These are phyloP conservation scores for Yueomyces sp. DNA, from an alignment of 805 yeast species.

Conservation along the genomic window DNA sequence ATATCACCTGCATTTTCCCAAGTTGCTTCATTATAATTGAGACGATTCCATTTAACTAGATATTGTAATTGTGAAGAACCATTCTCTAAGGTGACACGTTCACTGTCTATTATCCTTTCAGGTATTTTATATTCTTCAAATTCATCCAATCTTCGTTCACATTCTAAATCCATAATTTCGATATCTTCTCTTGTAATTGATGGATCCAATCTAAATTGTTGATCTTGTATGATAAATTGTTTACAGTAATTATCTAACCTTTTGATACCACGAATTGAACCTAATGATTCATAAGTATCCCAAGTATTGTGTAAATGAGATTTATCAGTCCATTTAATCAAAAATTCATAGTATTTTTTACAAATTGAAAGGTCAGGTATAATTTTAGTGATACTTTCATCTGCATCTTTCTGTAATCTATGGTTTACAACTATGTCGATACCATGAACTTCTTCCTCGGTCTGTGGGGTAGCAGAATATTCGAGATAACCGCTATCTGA, in stretches of 20 bases:
- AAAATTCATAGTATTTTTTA: slow-evolving; percentile 43
- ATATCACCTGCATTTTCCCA: slow-evolving; percentile 92
- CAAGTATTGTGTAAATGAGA: slow-evolving; percentile 94
- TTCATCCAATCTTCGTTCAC: slow-evolving; percentile 72
- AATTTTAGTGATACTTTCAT: slow-evolving; percentile 15
- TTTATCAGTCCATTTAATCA: slow-evolving; percentile 75
- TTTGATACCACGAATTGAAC: slow-evolving; percentile 56
- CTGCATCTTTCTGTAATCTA: slow-evolving; percentile 13
- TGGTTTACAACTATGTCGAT: slow-evolving; percentile 19
- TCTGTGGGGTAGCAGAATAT: slow-evolving; percentile 22
- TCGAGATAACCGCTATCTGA: slow-evolving; percentile 13
- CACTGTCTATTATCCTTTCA: slow-evolving; percentile 80
- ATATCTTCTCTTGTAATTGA: slow-evolving; percentile 78
- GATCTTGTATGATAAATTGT: slow-evolving; percentile 56
- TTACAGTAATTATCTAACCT: slow-evolving; percentile 86
- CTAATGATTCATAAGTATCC: slow-evolving; percentile 54
- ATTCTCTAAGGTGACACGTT: slow-evolving; percentile 47
- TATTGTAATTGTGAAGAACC: slow-evolving; percentile 58
- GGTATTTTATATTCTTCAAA: slow-evolving; percentile 70
- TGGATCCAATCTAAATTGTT: slow-evolving; percentile 66
- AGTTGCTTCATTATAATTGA: slow-evolving; percentile 89
- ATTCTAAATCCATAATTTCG: slow-evolving; percentile 84
- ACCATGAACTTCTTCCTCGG: slow-evolving; percentile 21
- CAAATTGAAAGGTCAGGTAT: slow-evolving; percentile 36
- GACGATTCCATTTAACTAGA: slow-evolving; percentile 84